These are phyloP conservation scores for Larix sibirica DNA, from an alignment of 83 land plant species.

Conservation along the genomic window DNA sequence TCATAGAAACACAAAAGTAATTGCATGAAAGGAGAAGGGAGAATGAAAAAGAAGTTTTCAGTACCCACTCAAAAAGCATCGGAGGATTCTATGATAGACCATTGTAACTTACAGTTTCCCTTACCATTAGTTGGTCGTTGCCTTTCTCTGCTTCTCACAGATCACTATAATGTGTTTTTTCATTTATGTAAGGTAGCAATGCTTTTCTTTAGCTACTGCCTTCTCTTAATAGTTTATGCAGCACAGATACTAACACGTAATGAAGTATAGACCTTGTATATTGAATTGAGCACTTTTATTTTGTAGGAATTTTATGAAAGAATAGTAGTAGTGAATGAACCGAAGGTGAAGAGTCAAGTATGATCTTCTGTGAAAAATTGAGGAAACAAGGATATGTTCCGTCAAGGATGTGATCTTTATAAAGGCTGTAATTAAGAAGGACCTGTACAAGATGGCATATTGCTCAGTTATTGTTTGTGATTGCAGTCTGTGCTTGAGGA, in stretches of 20 bases:
- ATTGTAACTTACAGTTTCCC: neutral
- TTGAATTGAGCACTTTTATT: neutral
- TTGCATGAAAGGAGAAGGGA: neutral
- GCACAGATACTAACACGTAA: neutral
- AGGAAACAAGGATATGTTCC: neutral
- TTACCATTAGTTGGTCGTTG: neutral
- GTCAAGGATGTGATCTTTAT: neutral
- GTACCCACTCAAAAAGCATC: too few relatives aligned
- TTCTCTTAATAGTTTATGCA: neutral
- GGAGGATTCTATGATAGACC: neutral
- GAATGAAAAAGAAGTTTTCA: neutral
- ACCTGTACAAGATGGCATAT: conserved; percentile 5
- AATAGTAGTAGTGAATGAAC: conserved; percentile 9
- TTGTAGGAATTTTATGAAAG: conserved; percentile 18
- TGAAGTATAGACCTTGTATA: neutral
- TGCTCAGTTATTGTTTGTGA: neutral
- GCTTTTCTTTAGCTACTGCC: neutral
- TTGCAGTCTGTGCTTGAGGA: neutral
- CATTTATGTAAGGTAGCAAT: neutral
- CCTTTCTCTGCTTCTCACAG: neutral
- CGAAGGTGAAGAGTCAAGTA: neutral
- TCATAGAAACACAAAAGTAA: neutral
- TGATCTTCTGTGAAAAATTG: neutral
- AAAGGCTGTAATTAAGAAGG: neutral
- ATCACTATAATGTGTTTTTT: neutral